Percentiles rank a stretch among this genome's conserved stretches.
Evolutionary conservation across 139 green algal species (phyloP).

Genomic region (Dunaliella primolecta): DNA sequence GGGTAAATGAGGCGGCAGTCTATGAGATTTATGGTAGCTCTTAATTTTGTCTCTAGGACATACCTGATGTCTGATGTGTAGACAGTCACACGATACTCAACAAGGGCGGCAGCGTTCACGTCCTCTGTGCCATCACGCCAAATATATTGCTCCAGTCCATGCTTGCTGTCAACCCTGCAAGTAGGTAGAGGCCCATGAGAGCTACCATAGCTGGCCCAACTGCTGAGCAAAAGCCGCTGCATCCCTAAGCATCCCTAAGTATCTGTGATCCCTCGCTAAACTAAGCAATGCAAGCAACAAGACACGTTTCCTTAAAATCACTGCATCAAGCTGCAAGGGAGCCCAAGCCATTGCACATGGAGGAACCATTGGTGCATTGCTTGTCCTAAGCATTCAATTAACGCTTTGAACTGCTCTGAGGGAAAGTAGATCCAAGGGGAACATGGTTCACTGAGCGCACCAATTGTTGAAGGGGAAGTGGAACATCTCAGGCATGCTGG

Average conservation of each 20-base stretch:
- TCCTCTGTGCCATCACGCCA: constrained; percentile 28
- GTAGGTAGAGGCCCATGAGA: background rate
- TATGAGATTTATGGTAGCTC: too few species aligned
- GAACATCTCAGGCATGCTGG: constrained; percentile 29
- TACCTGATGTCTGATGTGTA: constrained; percentile 47
- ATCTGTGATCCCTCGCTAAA: background rate
- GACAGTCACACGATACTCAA: constrained; percentile 33
- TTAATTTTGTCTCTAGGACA: too few species aligned
- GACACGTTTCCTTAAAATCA: background rate
- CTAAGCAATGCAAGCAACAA: background rate
- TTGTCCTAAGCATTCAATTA: too few species aligned
- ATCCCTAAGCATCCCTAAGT: background rate
- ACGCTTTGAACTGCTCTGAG: too few species aligned
- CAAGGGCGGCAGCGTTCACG: constrained; percentile 6
- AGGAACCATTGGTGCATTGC: too few species aligned
- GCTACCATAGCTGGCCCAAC: background rate
- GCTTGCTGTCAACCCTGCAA: constrained; percentile 34
- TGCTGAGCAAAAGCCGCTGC: background rate
- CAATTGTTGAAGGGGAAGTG: constrained; percentile 34
- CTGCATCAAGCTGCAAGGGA: background rate
- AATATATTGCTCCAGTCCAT: constrained; percentile 44
- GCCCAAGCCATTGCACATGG: too few species aligned
- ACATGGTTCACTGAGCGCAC: too few species aligned
- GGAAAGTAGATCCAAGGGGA: too few species aligned
- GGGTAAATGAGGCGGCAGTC: too few species aligned